Percentiles rank a stretch among this genome's conserved stretches.
phyloP scores from a whole-genome alignment of 768 basidiomycete species.

The Leucosporidium yakuticum region DNA sequence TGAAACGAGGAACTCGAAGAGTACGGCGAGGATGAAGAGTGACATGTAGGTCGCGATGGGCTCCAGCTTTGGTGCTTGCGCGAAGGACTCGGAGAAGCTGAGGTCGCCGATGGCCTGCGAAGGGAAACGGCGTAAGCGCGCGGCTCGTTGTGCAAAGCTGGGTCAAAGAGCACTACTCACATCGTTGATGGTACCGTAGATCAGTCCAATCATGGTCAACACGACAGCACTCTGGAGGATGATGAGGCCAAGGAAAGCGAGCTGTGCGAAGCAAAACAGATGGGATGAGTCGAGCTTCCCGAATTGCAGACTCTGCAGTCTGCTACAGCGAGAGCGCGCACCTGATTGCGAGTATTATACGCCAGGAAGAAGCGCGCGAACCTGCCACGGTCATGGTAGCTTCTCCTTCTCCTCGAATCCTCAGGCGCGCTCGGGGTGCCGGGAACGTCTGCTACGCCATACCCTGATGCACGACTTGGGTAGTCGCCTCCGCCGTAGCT shows the following conservation, averaged over 20 bases:
- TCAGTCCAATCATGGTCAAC: conserved; percentile 25
- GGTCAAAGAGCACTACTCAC: not conserved
- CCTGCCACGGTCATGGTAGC: not conserved
- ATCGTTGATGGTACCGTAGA: conserved; percentile 14
- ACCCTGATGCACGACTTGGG: no score
- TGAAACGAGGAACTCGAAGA: conserved; percentile 27
- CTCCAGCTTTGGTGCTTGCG: conserved; percentile 20
- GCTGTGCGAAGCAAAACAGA: no score
- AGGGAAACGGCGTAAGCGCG: not conserved
- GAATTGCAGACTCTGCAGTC: no score
- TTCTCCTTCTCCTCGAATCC: no score
- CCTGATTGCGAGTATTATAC: not conserved
- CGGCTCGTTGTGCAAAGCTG: not conserved
- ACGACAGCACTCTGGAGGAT: conserved; percentile 15
- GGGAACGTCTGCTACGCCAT: no score
- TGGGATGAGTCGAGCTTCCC: no score
- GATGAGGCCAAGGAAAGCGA: conserved; percentile 20
- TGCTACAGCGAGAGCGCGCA: not conserved
- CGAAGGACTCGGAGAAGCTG: conserved; percentile 1
- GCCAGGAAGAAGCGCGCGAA: not conserved
- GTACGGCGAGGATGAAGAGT: conserved; percentile 32
- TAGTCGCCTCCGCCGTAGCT: no score
- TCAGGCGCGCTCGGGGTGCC: no score
- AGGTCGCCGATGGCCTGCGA: conserved; percentile 17
- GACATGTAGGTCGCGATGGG: conserved; percentile 30